These are phyloP conservation scores for Leishmania braziliensis DNA, from an alignment of 208 protist genomes.

Conservation along the genomic window DNA sequence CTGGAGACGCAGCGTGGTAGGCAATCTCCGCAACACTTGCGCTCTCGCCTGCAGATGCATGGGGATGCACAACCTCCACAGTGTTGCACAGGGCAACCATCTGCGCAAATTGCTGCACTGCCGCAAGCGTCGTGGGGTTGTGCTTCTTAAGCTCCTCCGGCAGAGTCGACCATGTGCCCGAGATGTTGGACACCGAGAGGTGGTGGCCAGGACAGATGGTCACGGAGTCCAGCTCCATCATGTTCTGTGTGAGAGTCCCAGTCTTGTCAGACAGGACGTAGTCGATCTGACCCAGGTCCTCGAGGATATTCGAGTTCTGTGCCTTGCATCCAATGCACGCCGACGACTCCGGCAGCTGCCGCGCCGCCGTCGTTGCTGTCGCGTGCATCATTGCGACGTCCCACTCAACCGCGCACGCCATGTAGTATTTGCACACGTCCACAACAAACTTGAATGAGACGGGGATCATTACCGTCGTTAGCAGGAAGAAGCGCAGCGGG, in stretches of 20 bases:
- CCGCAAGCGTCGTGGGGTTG: conserved; percentile 5
- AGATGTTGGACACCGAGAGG: conserved; percentile 20
- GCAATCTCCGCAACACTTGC: not conserved
- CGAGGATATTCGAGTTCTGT: conserved; percentile 90
- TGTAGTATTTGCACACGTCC: conserved; percentile 95
- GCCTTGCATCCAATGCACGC: conserved; percentile 50
- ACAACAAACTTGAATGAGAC: conserved; percentile 96
- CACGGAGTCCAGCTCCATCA: conserved; percentile 89
- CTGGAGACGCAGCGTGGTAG: conserved; percentile 93
- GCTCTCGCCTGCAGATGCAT: not conserved
- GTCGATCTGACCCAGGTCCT: conserved; percentile 95
- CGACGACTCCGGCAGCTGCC: not conserved
- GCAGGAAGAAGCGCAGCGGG: conserved; percentile 92
- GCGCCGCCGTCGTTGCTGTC: conserved; percentile 1
- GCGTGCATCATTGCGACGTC: conserved; percentile 89
- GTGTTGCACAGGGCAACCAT: conserved; percentile 90
- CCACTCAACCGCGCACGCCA: conserved; percentile 91
- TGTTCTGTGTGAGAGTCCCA: conserved; percentile 95
- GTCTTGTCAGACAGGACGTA: conserved; percentile 96
- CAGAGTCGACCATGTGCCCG: not conserved
- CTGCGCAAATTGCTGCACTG: conserved; percentile 57
- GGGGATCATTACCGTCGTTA: conserved; percentile 97
- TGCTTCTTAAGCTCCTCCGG: not conserved
- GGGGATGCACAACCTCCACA: conserved; percentile 58
- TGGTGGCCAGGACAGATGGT: conserved; percentile 37